Base-by-base conservation (phyloP, 352 stramenopile species). In the Globisporangium polare region DNA sequence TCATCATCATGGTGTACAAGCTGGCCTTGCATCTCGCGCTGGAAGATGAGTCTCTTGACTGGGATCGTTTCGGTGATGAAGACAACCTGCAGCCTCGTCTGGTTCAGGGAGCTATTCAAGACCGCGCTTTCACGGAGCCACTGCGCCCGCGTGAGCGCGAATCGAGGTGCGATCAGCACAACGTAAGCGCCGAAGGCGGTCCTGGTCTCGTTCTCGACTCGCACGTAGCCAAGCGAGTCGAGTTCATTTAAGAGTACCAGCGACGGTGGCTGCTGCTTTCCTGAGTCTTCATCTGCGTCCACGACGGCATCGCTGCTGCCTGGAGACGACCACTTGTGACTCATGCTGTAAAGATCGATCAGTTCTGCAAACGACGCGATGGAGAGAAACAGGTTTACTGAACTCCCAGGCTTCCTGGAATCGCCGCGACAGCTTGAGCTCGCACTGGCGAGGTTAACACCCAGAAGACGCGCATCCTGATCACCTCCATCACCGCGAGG, bases 81-180 rank as follows among this genome's bases (percentile, higher is more conserved):
- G 27, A 7, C 43, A 37, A 26, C 55, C 45, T 26, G n/a, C 2
- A 53, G 55, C 18, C 6, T 13, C 12, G 41, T 29, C 22, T 33
- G 42, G n/a, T 17, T 46, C 6, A 15, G 5, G 5, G 13, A 26
- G 29, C 31, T 33, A 12, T 13, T 27, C 20, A 2, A 5, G 7
- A 62, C 2, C 3, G 8, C 20, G 17, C 55, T 54, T 12, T 62
- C 43, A 9, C 17, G 10, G 5, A 62, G n/a, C 55, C 55, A 62
- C 12, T 26, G 27, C 17, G 31, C 43, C 9, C 43, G 42, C 1
- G 42, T 62, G 39, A 62, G 24, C 2, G n/a, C 55, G 20, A 62
- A 62, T 17, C 43, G 49, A 29, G 55, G 55, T 7, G 55, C 55
- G 15, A 62, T 62, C 29, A 62, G 10, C 20, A 46, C 43, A 24